Evolutionary conservation across 1,139 yeast genomes (phyloP).

Genomic region (Saccharomyces hybrid): DNA sequence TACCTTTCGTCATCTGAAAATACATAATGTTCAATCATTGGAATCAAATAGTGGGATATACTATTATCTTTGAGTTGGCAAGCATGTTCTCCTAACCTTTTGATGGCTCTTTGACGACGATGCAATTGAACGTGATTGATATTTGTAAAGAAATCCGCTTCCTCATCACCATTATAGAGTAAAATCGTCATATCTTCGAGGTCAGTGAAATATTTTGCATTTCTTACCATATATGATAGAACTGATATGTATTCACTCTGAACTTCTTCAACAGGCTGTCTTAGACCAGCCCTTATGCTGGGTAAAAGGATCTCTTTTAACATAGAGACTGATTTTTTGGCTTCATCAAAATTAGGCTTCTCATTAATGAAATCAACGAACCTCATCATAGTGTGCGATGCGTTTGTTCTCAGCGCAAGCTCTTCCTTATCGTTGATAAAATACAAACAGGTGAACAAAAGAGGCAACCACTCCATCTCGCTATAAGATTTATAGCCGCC

Average conservation of each 20-base stretch:
- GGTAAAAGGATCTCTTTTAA: slow-evolving; percentile 58
- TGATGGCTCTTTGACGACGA: slow-evolving; percentile 77
- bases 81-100: slow-evolving; percentile 44
- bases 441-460: slow-evolving; percentile 59
- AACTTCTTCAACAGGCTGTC: slow-evolving; percentile 54
- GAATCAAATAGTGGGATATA: slow-evolving; percentile 73
- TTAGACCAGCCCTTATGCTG: slow-evolving; percentile 57
- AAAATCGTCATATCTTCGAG: slow-evolving; percentile 63
- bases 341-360: slow-evolving; percentile 32
- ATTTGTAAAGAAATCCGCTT: slow-evolving; percentile 75
- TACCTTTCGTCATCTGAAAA: slow-evolving; percentile 46
- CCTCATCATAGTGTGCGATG: slow-evolving; percentile 55
- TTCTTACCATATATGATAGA: slow-evolving; percentile 53
- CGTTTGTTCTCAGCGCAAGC: slow-evolving; percentile 71
- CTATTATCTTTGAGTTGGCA: slow-evolving; percentile 43
- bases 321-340: slow-evolving; percentile 36
- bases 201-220: slow-evolving; percentile 42
- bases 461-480: slow-evolving; percentile 69
- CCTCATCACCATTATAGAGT: slow-evolving; percentile 63
- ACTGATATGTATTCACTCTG: slow-evolving; percentile 65
- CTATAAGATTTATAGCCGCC: slow-evolving; percentile 38
- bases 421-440: slow-evolving; percentile 76
- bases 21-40: slow-evolving; percentile 75
- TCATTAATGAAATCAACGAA: slow-evolving; percentile 53
- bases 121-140: slow-evolving; percentile 78